phyloP scores from a whole-genome alignment of 2,329 filamentous ascomycete species.

The Claviceps quebecensis region DNA sequence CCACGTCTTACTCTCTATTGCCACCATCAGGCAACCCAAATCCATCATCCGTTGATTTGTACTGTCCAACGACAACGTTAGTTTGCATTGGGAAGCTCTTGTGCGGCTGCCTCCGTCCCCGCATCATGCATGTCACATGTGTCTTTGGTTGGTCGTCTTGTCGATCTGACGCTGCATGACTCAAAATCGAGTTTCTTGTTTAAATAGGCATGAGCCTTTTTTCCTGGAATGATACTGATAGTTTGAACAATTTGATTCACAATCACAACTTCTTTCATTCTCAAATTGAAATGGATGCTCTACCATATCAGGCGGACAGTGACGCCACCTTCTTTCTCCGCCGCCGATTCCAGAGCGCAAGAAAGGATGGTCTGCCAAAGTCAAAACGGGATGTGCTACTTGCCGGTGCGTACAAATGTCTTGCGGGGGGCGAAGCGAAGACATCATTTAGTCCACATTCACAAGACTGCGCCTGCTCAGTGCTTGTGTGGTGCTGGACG shows the following conservation, averaged over 20 bases:
- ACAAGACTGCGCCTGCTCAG: too few relatives aligned
- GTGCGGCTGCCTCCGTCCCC: too few relatives aligned
- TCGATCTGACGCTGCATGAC: background rate
- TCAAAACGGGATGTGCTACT: slow-evolving; percentile 6
- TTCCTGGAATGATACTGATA: too few relatives aligned
- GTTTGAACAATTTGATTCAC: too few relatives aligned
- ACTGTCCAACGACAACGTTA: too few relatives aligned
- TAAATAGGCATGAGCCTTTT: too few relatives aligned
- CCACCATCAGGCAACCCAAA: background rate
- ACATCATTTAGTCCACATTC: background rate
- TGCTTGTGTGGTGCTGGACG: background rate
- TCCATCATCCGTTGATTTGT: too few relatives aligned
- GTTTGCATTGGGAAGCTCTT: too few relatives aligned
- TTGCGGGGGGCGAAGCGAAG: background rate
- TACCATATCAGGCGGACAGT: background rate
- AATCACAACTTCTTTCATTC: background rate
- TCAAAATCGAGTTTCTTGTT: too few relatives aligned
- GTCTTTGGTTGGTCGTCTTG: background rate
- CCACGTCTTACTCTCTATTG: background rate
- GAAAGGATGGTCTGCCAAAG: slow-evolving; percentile 4
- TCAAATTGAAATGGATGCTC: background rate
- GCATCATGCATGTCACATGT: too few relatives aligned
- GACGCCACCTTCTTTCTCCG: background rate
- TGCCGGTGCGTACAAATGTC: slow-evolving; percentile 2
- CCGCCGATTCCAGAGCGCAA: background rate